phyloP scores from a whole-genome alignment of 768 basidiomycete genomes.

The Phaeolepiota aurea region DNA sequence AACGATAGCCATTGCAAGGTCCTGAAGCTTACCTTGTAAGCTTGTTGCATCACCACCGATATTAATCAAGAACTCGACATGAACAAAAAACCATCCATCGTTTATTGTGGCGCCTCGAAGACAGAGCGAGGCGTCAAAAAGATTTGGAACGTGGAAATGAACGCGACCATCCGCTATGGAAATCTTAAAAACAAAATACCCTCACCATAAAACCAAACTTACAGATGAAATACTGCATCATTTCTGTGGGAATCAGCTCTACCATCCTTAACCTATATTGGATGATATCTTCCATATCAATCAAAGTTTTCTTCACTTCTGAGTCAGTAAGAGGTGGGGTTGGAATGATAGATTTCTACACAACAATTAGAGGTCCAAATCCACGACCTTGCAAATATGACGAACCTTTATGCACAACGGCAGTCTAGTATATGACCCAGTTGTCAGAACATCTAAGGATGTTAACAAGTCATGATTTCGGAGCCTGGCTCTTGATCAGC shows the following conservation, averaged over 20 bases:
- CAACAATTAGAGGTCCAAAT: slow-evolving; percentile 8
- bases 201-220: slow-evolving; percentile 6
- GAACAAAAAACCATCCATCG: slow-evolving; percentile 83
- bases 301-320: slow-evolving; percentile 56
- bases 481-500: no score
- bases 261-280: slow-evolving; percentile 71
- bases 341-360: slow-evolving; percentile 66
- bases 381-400: slow-evolving; percentile 1
- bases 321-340: slow-evolving; percentile 55
- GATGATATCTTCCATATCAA: slow-evolving; percentile 69
- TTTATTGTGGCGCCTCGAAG: slow-evolving; percentile 59
- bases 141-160: slow-evolving; percentile 60
- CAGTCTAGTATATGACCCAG: slow-evolving; percentile 78
- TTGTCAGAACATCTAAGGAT: slow-evolving; percentile 81
- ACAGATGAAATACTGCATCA: slow-evolving; percentile 67
- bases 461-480: slow-evolving; percentile 93
- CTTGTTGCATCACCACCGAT: slow-evolving; percentile 69
- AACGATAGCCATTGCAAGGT: background rate
- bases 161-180: slow-evolving; percentile 66
- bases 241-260: slow-evolving; percentile 77
- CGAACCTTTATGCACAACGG: slow-evolving; percentile 74
- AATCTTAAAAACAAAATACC: background rate
- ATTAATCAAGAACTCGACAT: slow-evolving; percentile 65
- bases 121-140: slow-evolving; percentile 71
- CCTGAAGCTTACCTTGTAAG: slow-evolving; percentile 44